Base-by-base conservation (phyloP, 2,329 filamentous ascomycete species). In the Hypoxylon sp. region DNA sequence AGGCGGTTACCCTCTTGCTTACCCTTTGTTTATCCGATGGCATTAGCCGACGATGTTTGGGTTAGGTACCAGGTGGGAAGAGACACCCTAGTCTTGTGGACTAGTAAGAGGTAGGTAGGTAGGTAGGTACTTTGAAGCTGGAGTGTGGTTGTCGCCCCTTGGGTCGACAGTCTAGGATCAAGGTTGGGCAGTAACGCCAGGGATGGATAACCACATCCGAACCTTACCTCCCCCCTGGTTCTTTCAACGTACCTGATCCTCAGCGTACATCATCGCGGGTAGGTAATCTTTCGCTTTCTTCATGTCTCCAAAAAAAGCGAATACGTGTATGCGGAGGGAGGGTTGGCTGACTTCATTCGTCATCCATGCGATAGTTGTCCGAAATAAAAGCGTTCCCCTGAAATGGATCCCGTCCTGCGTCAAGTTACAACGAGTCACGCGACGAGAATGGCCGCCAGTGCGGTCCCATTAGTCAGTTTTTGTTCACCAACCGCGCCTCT, bases 21-120 rank as follows among this genome's bases (percentile, higher is more conserved):
- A 25, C 45, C 32, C 46, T 37, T 20, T 48, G 31, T 37, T 51
- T 54, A 57, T 17, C 54, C 41, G 45, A 51, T 40, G 29, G 40
- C 54, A 57, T 51, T 57, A 57, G 54, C 54, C 54, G 54, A 51
- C 35, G 20, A 4, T n/a, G n/a, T 36, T 31, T 37, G 19, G 23
- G 41, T 36, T 36, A 5, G 17, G 27, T 11, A n/a, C 12, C 44
- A 23, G 53, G n/a, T n/a, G n/a, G n/a, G n/a, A n/a, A n/a, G 32
- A 43, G 42, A 36, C 36, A 47, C 23, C 51, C 44, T 41, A 41
- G 26, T 41, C 29, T 36, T 40, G 21, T 37, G 13, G 27, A 36
- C 29, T 25, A 25, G 7, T 34, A 43, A 4, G 7, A 21, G 19
- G 12, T 26, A 12, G 5, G 20, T 27, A 31, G 32, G 40, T 32